Evolutionary conservation across 352 stramenopile species (phyloP).

Genomic region (Phytophthora cactorum): DNA sequence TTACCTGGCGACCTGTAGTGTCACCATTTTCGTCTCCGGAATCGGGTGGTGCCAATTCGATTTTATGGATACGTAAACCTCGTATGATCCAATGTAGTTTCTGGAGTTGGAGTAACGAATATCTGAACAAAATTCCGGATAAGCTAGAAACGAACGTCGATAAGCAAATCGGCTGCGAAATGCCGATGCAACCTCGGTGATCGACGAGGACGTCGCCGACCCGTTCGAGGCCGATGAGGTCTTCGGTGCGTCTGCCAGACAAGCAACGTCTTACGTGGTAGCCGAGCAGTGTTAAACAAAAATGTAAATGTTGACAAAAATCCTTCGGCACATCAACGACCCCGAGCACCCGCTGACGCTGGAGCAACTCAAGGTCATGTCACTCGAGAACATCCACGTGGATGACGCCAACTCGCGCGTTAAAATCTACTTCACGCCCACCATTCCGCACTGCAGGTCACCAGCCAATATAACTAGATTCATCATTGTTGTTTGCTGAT

Average conservation of each 20-base stretch:
- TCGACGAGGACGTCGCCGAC: slow-evolving; percentile 71
- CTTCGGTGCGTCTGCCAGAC: slow-evolving; percentile 62
- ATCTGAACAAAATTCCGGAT: too few species aligned
- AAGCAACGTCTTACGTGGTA: not conserved
- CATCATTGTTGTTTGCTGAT: slow-evolving; percentile 3
- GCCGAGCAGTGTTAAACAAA: not conserved
- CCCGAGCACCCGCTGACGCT: slow-evolving; percentile 94
- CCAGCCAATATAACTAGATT: not conserved
- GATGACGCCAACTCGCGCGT: slow-evolving; percentile 84
- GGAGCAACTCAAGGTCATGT: slow-evolving; percentile 94
- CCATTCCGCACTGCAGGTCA: slow-evolving; percentile 96
- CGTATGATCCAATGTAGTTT: too few species aligned
- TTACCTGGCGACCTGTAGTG: too few species aligned
- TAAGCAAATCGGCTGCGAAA: too few species aligned
- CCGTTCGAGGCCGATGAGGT: slow-evolving; percentile 87
- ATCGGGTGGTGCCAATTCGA: too few species aligned
- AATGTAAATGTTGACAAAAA: slow-evolving; percentile 48
- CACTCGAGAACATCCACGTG: slow-evolving; percentile 90
- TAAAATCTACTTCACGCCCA: slow-evolving; percentile 92
- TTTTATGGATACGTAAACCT: too few species aligned
- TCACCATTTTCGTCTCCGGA: too few species aligned
- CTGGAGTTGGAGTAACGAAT: too few species aligned
- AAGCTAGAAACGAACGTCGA: too few species aligned
- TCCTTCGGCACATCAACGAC: slow-evolving; percentile 91
- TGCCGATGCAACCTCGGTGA: too few species aligned